Percentiles rank a stretch among this genome's conserved stretches.
phyloP scores from a whole-genome alignment of 371 early-diverging fungal genomes.

The Phascolomyces articulosus region DNA sequence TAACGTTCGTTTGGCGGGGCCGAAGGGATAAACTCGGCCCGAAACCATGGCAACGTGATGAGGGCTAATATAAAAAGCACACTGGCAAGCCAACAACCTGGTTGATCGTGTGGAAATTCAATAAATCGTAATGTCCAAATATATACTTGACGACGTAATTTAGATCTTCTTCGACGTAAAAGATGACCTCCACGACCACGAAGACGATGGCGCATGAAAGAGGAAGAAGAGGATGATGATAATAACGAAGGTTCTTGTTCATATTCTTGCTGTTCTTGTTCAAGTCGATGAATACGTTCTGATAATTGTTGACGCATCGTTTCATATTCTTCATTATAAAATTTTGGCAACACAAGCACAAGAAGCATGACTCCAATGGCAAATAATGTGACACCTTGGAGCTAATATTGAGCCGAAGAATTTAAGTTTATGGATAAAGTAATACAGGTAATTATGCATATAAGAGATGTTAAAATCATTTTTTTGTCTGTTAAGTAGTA shows the following conservation, averaged over 20 bases:
- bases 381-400: conserved; percentile 28
- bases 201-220: too few relatives aligned
- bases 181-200: too few relatives aligned
- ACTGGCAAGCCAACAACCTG: conserved; percentile 47
- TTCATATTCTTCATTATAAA: conserved; percentile 11
- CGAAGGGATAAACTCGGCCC: conserved; percentile 59
- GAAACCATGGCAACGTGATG: conserved; percentile 53
- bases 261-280: conserved; percentile 28
- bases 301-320: conserved; percentile 10
- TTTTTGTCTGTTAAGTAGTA: too few relatives aligned
- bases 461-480: too few relatives aligned
- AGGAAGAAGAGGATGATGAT: too few relatives aligned
- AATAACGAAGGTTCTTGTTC: too few relatives aligned
- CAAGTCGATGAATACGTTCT: conserved; percentile 15
- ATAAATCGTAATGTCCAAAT: conserved; percentile 18
- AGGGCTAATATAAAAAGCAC: conserved; percentile 49
- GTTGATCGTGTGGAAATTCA: conserved; percentile 29
- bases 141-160: background rate
- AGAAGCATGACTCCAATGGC: conserved; percentile 23
- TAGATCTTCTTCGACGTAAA: background rate
- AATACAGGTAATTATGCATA: too few relatives aligned
- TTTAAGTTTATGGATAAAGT: too few relatives aligned
- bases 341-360: conserved; percentile 36
- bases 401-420: conserved; percentile 7
- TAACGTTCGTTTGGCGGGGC: conserved; percentile 36